These are phyloP conservation scores for Lactifluus volemus DNA, from an alignment of 768 basidiomycete genomes.

Conservation along the genomic window DNA sequence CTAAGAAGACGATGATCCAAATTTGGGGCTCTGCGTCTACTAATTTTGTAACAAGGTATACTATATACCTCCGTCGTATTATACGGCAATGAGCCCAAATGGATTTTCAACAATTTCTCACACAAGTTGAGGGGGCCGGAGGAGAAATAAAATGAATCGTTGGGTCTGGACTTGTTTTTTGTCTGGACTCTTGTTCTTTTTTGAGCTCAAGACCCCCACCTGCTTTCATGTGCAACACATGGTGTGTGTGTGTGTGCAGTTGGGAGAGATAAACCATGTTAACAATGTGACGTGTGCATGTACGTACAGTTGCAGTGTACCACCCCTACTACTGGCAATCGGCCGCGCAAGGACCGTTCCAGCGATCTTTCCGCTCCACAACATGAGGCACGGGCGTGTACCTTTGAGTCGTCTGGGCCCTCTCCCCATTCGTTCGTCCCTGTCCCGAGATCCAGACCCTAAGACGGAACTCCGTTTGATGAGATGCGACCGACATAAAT, in stretches of 20 bases:
- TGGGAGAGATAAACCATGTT: neutral
- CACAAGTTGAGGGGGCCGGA: too few species aligned
- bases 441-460: slow-evolving; percentile 5
- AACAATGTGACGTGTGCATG: neutral
- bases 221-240: neutral
- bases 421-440: neutral
- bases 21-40: too few species aligned
- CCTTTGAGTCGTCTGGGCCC: slow-evolving; percentile 1
- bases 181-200: too few species aligned
- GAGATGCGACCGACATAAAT: neutral
- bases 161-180: too few species aligned
- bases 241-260: neutral
- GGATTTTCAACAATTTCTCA: too few species aligned
- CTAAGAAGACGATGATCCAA: too few species aligned
- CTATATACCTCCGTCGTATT: too few species aligned
- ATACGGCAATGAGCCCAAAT: too few species aligned
- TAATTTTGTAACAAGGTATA: too few species aligned
- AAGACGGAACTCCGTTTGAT: neutral
- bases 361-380: slow-evolving; percentile 19
- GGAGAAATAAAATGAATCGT: too few species aligned
- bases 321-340: neutral
- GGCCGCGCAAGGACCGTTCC: slow-evolving; percentile 12
- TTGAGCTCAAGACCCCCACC: neutral
- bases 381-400: slow-evolving; percentile 14
- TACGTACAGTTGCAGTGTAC: neutral